These are phyloP conservation scores for Fraxinus velutina DNA, from an alignment of 305 asterid species.

Conservation along the genomic window DNA sequence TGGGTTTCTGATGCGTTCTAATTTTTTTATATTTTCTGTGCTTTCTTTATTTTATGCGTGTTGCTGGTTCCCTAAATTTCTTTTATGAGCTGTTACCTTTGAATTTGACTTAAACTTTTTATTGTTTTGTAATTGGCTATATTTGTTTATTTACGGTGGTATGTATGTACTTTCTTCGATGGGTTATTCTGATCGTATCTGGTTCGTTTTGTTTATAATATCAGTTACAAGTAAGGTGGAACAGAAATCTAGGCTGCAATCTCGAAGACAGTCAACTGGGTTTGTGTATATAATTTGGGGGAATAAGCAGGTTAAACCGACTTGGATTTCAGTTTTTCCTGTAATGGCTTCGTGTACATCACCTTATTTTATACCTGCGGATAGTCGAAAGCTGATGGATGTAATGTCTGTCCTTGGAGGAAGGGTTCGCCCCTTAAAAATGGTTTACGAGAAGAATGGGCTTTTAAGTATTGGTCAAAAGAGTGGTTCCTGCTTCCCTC, in stretches of 20 bases:
- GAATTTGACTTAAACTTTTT: not conserved
- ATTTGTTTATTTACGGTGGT: not conserved
- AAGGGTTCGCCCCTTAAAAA: slow-evolving; percentile 47
- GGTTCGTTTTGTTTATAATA: slow-evolving; percentile 14
- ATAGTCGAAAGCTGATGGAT: slow-evolving; percentile 44
- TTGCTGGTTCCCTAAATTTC: not conserved
- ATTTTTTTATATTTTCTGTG: not conserved
- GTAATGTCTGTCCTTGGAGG: slow-evolving; percentile 49
- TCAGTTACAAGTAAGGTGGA: slow-evolving; percentile 11
- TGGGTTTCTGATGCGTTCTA: slow-evolving; percentile 5
- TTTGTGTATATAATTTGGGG: slow-evolving; percentile 21
- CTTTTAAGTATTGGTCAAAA: slow-evolving; percentile 27
- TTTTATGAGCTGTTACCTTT: not conserved
- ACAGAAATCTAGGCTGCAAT: slow-evolving; percentile 13
- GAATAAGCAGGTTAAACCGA: slow-evolving; percentile 14
- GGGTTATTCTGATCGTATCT: slow-evolving; percentile 16
- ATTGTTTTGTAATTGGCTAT: not conserved
- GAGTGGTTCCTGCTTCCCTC: slow-evolving; percentile 34
- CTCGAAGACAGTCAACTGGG: slow-evolving; percentile 20
- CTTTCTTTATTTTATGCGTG: not conserved
- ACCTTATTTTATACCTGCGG: slow-evolving; percentile 51
- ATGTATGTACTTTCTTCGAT: not conserved
- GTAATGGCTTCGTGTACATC: slow-evolving; percentile 66
- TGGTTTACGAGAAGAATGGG: slow-evolving; percentile 46
- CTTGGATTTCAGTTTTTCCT: slow-evolving; percentile 21